Evolutionary conservation across 139 green algal species (phyloP).

Genomic region (Chlamydomonas eustigma): DNA sequence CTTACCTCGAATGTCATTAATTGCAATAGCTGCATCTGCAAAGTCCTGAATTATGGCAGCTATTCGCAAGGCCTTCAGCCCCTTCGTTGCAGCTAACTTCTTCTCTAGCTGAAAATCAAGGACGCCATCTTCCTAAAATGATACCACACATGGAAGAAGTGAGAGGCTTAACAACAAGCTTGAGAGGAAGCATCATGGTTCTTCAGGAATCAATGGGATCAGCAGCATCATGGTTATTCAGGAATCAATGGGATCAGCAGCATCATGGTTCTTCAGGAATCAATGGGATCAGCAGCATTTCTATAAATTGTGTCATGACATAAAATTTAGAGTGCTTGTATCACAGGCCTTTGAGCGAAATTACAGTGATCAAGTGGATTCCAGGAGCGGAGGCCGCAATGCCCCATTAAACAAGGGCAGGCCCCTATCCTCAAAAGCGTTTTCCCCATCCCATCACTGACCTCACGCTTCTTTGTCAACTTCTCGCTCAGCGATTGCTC

Average conservation of each 20-base stretch:
- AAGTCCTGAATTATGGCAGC: slow-evolving; percentile 72
- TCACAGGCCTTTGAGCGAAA: no score
- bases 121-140: slow-evolving; percentile 29
- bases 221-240: no score
- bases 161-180: background rate
- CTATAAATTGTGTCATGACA: no score
- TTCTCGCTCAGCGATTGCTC: slow-evolving; percentile 7
- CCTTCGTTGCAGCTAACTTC: slow-evolving; percentile 42
- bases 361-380: no score
- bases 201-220: no score
- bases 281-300: no score
- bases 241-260: no score
- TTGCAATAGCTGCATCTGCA: slow-evolving; percentile 55
- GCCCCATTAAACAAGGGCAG: background rate
- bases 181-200: no score
- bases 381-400: background rate
- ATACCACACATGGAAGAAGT: background rate
- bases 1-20: slow-evolving; percentile 61
- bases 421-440: no score
- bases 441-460: no score
- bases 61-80: slow-evolving; percentile 42
- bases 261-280: no score
- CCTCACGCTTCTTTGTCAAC: slow-evolving; percentile 24
- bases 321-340: no score
- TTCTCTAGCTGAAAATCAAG: slow-evolving; percentile 13